These are phyloP conservation scores for Daedalea quercina DNA, from an alignment of 768 basidiomycete genomes.

Conservation along the genomic window DNA sequence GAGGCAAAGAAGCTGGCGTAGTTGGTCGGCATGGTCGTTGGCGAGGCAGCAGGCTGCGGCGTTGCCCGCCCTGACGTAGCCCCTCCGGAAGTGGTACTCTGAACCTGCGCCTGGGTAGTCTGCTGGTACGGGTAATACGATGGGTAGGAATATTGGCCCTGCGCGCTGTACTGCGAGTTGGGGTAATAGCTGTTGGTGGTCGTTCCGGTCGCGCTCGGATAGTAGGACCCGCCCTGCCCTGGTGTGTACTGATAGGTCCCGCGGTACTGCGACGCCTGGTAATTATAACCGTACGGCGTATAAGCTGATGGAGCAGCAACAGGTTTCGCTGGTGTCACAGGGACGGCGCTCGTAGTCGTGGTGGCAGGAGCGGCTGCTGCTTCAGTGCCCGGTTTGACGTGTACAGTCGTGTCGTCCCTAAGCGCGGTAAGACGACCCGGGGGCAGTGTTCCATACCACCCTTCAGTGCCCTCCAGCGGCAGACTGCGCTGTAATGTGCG, in stretches of 20 bases:
- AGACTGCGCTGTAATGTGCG: slow-evolving; percentile 68
- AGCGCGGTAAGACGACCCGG: slow-evolving; percentile 50
- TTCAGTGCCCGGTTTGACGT: slow-evolving; percentile 38
- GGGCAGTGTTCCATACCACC: slow-evolving; percentile 75
- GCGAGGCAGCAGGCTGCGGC: slow-evolving; percentile 32
- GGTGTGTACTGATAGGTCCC: slow-evolving; percentile 35
- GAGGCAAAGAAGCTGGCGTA: slow-evolving; percentile 37
- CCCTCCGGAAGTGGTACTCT: slow-evolving; percentile 7
- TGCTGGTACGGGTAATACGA: slow-evolving; percentile 34
- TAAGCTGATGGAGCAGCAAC: slow-evolving; percentile 24
- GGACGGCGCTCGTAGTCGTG: slow-evolving; percentile 18
- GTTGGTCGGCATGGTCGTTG: slow-evolving; percentile 27
- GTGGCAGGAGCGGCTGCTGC: slow-evolving; percentile 25
- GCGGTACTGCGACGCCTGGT: slow-evolving; percentile 23
- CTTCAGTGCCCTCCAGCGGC: slow-evolving; percentile 48
- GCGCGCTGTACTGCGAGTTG: slow-evolving; percentile 27
- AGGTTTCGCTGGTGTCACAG: slow-evolving; percentile 22
- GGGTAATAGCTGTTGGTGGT: slow-evolving; percentile 27
- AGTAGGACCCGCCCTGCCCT: slow-evolving; percentile 27
- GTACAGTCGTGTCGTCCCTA: slow-evolving; percentile 70
- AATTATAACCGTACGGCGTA: slow-evolving; percentile 21
- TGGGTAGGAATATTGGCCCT: slow-evolving; percentile 34
- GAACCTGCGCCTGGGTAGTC: slow-evolving; percentile 18
- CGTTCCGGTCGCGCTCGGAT: slow-evolving; percentile 22
- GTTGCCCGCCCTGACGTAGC: slow-evolving; percentile 34